Base-by-base conservation (phyloP, 768 basidiomycete species). In the Termitomyces sp. region DNA sequence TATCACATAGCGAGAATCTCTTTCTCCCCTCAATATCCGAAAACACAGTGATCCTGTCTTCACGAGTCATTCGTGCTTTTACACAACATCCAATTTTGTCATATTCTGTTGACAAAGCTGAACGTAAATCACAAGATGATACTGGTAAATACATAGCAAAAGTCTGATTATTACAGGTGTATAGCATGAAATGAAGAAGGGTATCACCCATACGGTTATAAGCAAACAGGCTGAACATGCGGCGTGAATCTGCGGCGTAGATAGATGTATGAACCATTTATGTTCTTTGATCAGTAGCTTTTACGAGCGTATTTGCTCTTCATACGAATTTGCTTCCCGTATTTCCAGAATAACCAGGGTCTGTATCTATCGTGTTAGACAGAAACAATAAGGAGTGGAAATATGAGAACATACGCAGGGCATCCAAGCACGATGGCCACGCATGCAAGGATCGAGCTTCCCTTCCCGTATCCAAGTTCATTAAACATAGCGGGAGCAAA, bases 401-500 rank as follows among this genome's bases (percentile, higher is more conserved):
- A 43, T 56, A 16, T 10, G 16, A 43, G 26, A 55, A 76, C 73
- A 50, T 69, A 80, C 81, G 77, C 76, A 56, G 87, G 87, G 59
- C 82, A 81, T 16, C 87, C 87, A 14, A 90, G 68, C 1, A 68
- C 77, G 53, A 90, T 81, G 2, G 85, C 75, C 1, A 79, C 61
- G 9, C 66, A 76, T 0, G 88, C 88, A 6, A 92, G 74, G 3
- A 91, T 74, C 0, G 88, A 86, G 60, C 84, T 70, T 8, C 86
- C 87, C 59, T 84, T 86, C 0, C 88, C 90, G 56, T 85, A 87
- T 4, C 88, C 90, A 0, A 91, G 72, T 14, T 73, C 71, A 1
- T 73, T 67, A 68, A 81, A 90, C 82, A 91, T 87, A 37, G 79
- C 73, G 20, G 86, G 83, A 3, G 84, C 87, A 62, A 92, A 92